These are phyloP conservation scores for Lentinula aciculospora DNA, from an alignment of 768 basidiomycete species.

Conservation along the genomic window DNA sequence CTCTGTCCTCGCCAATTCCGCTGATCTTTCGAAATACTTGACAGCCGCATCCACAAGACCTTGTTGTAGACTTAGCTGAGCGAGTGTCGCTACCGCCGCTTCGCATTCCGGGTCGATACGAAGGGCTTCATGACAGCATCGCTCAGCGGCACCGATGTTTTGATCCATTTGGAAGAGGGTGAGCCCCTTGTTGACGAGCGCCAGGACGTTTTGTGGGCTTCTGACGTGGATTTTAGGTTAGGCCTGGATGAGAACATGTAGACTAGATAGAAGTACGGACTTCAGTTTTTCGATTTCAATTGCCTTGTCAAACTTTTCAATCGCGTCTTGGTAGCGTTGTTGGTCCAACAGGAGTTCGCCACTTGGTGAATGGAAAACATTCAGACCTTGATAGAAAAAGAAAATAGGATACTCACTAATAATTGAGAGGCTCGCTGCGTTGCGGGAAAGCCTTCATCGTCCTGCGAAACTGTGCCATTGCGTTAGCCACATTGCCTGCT, in stretches of 20 bases:
- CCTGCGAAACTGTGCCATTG: conserved; percentile 87
- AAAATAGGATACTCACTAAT: conserved; percentile 62
- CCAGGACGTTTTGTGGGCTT: conserved; percentile 74
- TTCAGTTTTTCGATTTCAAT: conserved; percentile 81
- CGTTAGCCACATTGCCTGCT: conserved; percentile 64
- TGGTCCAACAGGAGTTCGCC: conserved; percentile 95
- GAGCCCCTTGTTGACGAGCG: conserved; percentile 97
- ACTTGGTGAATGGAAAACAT: conserved; percentile 41
- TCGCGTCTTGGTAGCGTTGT: conserved; percentile 77
- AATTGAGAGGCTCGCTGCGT: conserved; percentile 87
- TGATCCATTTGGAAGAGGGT: conserved; percentile 95
- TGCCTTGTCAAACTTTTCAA: conserved; percentile 90
- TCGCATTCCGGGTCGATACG: conserved; percentile 90
- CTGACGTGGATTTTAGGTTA: background rate
- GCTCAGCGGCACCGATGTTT: conserved; percentile 77
- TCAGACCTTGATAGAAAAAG: background rate
- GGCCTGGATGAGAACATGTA: background rate
- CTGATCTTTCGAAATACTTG: conserved; percentile 79
- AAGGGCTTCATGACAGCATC: conserved; percentile 84
- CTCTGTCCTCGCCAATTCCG: conserved; percentile 85
- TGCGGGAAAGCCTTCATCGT: conserved; percentile 83
- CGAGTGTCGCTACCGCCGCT: conserved; percentile 92
- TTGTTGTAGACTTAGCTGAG: conserved; percentile 89
- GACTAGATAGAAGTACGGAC: conserved; percentile 17
- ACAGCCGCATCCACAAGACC: conserved; percentile 83